Evolutionary conservation across 768 basidiomycete genomes (phyloP).

Genomic region (Phylloporus sp.): DNA sequence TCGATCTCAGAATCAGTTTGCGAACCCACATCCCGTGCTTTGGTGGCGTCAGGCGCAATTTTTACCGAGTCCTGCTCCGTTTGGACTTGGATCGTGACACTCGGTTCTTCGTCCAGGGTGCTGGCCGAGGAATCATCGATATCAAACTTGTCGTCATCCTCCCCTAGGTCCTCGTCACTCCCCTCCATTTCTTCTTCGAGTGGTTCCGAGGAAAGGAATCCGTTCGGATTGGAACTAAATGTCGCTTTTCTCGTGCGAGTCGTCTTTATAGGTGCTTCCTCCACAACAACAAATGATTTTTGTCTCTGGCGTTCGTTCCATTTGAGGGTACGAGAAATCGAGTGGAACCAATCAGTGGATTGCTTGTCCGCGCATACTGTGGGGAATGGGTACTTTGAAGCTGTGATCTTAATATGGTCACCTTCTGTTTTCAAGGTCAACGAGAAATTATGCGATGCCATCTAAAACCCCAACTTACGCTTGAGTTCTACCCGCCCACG

Average conservation of each 20-base stretch:
- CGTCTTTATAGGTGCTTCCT: slow-evolving; percentile 66
- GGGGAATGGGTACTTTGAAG: slow-evolving; percentile 96
- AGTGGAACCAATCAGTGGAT: slow-evolving; percentile 97
- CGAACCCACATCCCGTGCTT: slow-evolving; percentile 25
- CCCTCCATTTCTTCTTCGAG: slow-evolving; percentile 44
- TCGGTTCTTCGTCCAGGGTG: slow-evolving; percentile 25
- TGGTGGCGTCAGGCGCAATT: slow-evolving; percentile 22
- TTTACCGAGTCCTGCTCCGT: slow-evolving; percentile 14
- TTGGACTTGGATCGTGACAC: slow-evolving; percentile 1
- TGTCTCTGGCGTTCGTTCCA: slow-evolving; percentile 99
- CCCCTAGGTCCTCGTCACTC: slow-evolving; percentile 38
- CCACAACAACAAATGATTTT: slow-evolving; percentile 97
- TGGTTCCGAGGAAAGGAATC: slow-evolving; percentile 15
- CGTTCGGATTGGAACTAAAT: slow-evolving; percentile 4
- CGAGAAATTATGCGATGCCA: not conserved
- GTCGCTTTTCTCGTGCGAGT: slow-evolving; percentile 20
- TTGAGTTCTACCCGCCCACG: slow-evolving; percentile 93
- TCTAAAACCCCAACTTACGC: slow-evolving; percentile 52
- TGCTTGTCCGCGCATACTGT: slow-evolving; percentile 98
- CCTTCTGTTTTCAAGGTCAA: slow-evolving; percentile 62
- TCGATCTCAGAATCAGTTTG: slow-evolving; percentile 29
- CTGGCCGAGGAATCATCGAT: slow-evolving; percentile 86
- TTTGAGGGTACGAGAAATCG: slow-evolving; percentile 93
- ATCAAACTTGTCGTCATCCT: slow-evolving; percentile 81
- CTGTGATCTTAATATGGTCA: slow-evolving; percentile 97